Conservation (phyloP, 2,329 filamentous ascomycete genomes). For the Fusarium denticulatum region DNA sequence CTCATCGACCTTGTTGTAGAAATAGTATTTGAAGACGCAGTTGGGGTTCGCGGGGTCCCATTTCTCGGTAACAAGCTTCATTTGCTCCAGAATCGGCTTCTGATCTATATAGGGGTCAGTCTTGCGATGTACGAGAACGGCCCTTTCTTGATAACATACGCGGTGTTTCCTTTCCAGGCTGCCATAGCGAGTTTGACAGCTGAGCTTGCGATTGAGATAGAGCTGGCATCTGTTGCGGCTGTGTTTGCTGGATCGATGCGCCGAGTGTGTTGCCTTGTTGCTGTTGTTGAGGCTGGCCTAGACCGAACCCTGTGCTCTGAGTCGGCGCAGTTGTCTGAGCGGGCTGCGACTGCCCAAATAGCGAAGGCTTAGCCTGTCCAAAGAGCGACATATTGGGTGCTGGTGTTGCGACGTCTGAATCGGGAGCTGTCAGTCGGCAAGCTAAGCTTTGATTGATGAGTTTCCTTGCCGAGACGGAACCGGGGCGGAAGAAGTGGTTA, state of each 20-base stretch:
- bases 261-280: constrained; percentile 51
- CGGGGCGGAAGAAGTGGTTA: not conserved
- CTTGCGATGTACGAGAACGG: not conserved
- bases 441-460: constrained; percentile 26
- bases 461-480: constrained; percentile 14
- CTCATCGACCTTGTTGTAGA: constrained; percentile 86
- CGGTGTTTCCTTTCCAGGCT: constrained; percentile 60
- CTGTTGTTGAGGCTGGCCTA: constrained; percentile 47
- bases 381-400: constrained; percentile 52
- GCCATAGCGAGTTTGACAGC: constrained; percentile 62
- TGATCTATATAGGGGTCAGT: constrained; percentile 56
- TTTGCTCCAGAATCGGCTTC: constrained; percentile 79
- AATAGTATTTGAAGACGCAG: constrained; percentile 83
- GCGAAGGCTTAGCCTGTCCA: constrained; percentile 51
- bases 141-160: constrained; percentile 50
- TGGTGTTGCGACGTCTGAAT: constrained; percentile 22
- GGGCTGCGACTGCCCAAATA: constrained; percentile 54
- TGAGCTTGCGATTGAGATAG: constrained; percentile 58
- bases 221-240: constrained; percentile 54
- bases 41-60: constrained; percentile 76
- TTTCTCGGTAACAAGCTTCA: constrained; percentile 74
- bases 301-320: constrained; percentile 30
- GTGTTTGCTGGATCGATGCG: constrained; percentile 50
- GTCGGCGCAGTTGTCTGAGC: constrained; percentile 46
- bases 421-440: constrained; percentile 18